Evolutionary conservation across 1,284 basidiomycete genomes (phyloP).

Genomic region (Irpex sp.): DNA sequence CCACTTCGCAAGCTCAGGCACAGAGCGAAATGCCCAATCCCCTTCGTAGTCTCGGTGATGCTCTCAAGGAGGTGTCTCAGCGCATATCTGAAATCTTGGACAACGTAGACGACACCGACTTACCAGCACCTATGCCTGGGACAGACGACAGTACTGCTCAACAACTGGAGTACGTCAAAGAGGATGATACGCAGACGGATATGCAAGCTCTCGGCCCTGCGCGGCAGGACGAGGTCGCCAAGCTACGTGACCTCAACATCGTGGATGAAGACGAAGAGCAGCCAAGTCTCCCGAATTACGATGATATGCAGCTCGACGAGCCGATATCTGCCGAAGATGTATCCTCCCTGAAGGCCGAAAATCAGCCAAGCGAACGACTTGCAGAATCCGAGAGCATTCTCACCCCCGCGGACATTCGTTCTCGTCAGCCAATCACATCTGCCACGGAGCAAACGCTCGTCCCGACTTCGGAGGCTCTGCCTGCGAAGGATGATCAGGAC

Average conservation of each 20-base stretch:
- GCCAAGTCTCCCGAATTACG: conserved; percentile 36
- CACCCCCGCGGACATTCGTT: conserved; percentile 32
- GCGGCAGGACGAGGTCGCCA: conserved; percentile 78
- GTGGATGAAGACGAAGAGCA: conserved; percentile 54
- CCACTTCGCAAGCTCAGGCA: conserved; percentile 31
- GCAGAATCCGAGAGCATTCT: conserved; percentile 48
- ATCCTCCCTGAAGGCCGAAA: conserved; percentile 28
- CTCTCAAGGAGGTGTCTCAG: conserved; percentile 80
- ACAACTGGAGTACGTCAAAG: conserved; percentile 82
- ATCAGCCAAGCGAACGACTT: conserved; percentile 25
- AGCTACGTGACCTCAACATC: conserved; percentile 78
- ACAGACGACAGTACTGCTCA: conserved; percentile 40
- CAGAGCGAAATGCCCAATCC: conserved; percentile 50
- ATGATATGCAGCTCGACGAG: conserved; percentile 24
- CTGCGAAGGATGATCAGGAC: conserved; percentile 20
- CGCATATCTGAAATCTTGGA: conserved; percentile 85
- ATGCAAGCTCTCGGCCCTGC: conserved; percentile 92
- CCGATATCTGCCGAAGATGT: conserved; percentile 17
- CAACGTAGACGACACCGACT: conserved; percentile 34
- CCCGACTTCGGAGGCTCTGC: neutral
- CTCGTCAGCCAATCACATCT: conserved; percentile 13
- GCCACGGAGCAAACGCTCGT: conserved; percentile 3
- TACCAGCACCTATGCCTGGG: conserved; percentile 18
- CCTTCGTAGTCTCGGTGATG: conserved; percentile 83
- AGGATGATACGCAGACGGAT: conserved; percentile 68